Base-by-base conservation (phyloP, 75 land plant species). In the Cunninghamia lanceolata region DNA sequence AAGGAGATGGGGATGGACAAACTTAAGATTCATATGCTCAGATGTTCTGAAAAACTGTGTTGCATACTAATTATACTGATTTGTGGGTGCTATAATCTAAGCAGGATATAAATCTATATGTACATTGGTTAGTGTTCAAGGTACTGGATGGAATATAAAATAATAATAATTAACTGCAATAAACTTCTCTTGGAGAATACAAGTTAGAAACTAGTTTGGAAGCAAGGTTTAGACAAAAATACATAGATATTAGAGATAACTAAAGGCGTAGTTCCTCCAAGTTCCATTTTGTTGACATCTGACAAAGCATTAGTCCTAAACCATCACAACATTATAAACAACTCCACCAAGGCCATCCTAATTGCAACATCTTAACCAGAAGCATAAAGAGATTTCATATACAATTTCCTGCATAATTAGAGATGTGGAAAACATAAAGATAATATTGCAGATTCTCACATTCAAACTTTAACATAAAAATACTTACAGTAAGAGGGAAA, bases 401-500 rank as follows among this genome's bases (percentile, higher is more conserved):
- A n/a, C n/a, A 21, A 17, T 19, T 59, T 59, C 66, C 66, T 21
- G 28, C 21, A 2, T 3, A 17, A 54, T 16, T 54, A 54, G 59
- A 59, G 66, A 59, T 19, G 28, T 21, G 4, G 0, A 59, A 59
- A 59, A 59, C 66, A 59, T 19, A 59, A 59, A 59, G 3, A 0
- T 59, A 25, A 59, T 6, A 59, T 21, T 59, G 28, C 21, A 21
- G 66, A 19, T 59, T 59, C 3, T 54, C 5, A 28, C 66, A 19
- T 59, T 59, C 28, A 59, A 28, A 42, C 25, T 21, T 32, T 13
- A 40, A 21, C n/a, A 9, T 19, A 21, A 9, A 21, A 79, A 43
- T 25, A 79, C 82, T 79, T 79, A 79, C 82, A 79, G 47, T 79
- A 43, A 79, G 46, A 79, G 82, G 82, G 82, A 79, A 79, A 28